These are phyloP conservation scores for Kazachstania taianensis DNA, from an alignment of 805 yeast species.

Conservation along the genomic window DNA sequence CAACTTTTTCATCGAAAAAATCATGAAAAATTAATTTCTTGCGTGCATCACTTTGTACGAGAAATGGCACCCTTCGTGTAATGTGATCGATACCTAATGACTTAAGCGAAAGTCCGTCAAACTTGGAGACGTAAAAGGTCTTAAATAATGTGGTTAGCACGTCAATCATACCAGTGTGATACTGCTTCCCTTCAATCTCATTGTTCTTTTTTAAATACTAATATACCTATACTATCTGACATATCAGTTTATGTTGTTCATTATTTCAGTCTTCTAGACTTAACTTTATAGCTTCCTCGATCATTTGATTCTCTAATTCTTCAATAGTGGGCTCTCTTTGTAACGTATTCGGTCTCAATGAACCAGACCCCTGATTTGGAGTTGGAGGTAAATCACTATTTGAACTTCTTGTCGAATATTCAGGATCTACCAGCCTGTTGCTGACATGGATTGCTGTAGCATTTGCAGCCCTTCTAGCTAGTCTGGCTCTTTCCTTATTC, in stretches of 20 bases:
- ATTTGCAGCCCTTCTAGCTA: slow-evolving; percentile 83
- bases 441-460: slow-evolving; percentile 92
- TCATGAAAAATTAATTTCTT: no score
- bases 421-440: slow-evolving; percentile 46
- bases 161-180: no score
- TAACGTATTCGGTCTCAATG: not conserved
- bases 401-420: slow-evolving; percentile 7
- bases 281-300: slow-evolving; percentile 71
- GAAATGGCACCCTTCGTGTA: no score
- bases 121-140: not conserved
- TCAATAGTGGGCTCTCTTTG: slow-evolving; percentile 4
- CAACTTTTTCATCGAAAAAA: no score
- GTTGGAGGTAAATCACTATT: slow-evolving; percentile 11
- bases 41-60: no score
- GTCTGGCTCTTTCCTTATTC: slow-evolving; percentile 56
- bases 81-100: no score
- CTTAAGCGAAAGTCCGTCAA: no score
- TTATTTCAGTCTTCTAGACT: slow-evolving; percentile 44
- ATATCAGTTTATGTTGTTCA: no score
- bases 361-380: slow-evolving; percentile 1
- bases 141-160: not conserved
- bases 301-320: slow-evolving; percentile 64
- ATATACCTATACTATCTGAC: not conserved
- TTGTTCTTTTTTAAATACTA: not conserved
- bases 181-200: no score